Evolutionary conservation across 148 eudicot genomes (phyloP).

Genomic region (Cornus kousa): DNA sequence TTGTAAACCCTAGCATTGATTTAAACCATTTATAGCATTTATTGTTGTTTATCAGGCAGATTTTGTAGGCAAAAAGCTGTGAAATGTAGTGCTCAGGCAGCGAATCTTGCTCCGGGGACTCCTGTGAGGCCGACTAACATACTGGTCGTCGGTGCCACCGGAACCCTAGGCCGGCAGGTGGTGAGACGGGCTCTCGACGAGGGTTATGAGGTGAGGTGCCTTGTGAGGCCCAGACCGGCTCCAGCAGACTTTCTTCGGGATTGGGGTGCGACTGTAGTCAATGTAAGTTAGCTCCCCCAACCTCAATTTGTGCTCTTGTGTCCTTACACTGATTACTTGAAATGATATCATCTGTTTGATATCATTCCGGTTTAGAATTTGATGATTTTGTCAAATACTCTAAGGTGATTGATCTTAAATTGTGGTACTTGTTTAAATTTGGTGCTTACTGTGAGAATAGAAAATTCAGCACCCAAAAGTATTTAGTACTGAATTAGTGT

Average conservation of each 20-base stretch:
- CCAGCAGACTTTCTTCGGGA: constrained; percentile 99
- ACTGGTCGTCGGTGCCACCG: constrained; percentile 92
- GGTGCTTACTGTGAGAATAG: neutral
- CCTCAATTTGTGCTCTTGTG: neutral
- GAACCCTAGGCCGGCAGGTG: constrained; percentile 93
- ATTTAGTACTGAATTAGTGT: too few relatives aligned
- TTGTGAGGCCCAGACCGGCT: constrained; percentile 93
- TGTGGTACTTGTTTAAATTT: neutral
- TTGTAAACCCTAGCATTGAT: neutral
- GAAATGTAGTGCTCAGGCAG: constrained; percentile 50
- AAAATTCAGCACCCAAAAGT: too few relatives aligned
- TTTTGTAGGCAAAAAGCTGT: constrained; percentile 36
- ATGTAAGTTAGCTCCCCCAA: constrained; percentile 34
- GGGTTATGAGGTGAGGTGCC: constrained; percentile 97
- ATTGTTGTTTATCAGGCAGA: constrained; percentile 16
- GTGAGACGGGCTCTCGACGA: constrained; percentile 95
- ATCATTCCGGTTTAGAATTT: too few relatives aligned
- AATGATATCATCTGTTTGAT: neutral
- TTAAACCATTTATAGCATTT: neutral
- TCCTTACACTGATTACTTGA: too few relatives aligned
- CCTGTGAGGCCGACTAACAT: constrained; percentile 92
- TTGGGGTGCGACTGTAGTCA: constrained; percentile 98
- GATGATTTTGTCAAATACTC: neutral
- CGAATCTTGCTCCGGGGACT: constrained; percentile 92
- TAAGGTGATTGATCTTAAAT: neutral